A percentile compares a stretch with the other conserved stretches of the same genome.
These are phyloP conservation scores for Neoarthrinium moseri DNA, from an alignment of 2,329 filamentous ascomycete genomes.

Conservation along the genomic window DNA sequence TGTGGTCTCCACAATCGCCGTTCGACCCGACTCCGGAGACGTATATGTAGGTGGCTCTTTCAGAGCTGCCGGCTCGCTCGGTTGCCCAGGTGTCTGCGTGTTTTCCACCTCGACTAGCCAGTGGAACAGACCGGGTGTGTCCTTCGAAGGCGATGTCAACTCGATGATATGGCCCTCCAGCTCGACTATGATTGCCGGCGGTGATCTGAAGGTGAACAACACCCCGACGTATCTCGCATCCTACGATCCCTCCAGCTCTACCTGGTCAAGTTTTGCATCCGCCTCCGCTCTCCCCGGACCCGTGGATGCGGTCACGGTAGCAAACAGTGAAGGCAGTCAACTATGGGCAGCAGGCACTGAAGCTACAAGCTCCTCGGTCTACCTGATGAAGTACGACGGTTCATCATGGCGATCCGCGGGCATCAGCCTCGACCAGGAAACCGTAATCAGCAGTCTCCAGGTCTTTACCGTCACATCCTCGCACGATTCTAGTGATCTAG, in stretches of 20 bases:
- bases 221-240: slow-evolving; percentile 66
- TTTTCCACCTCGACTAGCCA: slow-evolving; percentile 69
- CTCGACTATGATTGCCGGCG: slow-evolving; percentile 72
- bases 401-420: slow-evolving; percentile 66
- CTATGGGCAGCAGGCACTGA: slow-evolving; percentile 81
- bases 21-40: slow-evolving; percentile 67
- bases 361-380: slow-evolving; percentile 63
- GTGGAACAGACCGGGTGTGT: slow-evolving; percentile 78
- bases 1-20: slow-evolving; percentile 73
- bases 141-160: slow-evolving; percentile 68
- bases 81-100: slow-evolving; percentile 78
- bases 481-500: slow-evolving; percentile 63
- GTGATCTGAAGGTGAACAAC: slow-evolving; percentile 68
- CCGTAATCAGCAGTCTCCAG: slow-evolving; percentile 76
- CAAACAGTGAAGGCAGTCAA: slow-evolving; percentile 67
- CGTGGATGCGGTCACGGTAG: slow-evolving; percentile 72
- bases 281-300: slow-evolving; percentile 73
- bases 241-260: slow-evolving; percentile 67
- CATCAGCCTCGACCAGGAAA: slow-evolving; percentile 61
- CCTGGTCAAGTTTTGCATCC: slow-evolving; percentile 64
- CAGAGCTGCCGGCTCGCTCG: slow-evolving; percentile 75
- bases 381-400: slow-evolving; percentile 80
- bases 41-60: slow-evolving; percentile 89
- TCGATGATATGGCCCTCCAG: slow-evolving; percentile 74
- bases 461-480: slow-evolving; percentile 69